A percentile compares a stretch with the other conserved stretches of the same genome.
Evolutionary conservation across 2,329 filamentous ascomycete genomes (phyloP).

Genomic region (Calonectria pseudoturangicola): DNA sequence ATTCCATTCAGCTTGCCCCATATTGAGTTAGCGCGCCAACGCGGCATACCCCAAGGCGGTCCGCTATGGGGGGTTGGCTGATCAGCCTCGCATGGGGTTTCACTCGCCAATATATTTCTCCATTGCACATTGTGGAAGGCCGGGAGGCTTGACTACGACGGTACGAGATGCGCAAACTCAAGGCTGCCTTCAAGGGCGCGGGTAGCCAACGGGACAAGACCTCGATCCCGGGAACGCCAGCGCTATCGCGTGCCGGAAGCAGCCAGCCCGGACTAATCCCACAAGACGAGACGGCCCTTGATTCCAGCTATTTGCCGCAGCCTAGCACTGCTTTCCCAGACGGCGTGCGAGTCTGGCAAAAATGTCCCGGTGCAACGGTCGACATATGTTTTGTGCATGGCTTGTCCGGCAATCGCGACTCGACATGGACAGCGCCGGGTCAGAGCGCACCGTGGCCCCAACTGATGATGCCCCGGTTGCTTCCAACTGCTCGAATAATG

Average conservation of each 20-base stretch:
- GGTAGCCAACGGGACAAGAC: slow-evolving; percentile 3
- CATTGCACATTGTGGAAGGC: neutral
- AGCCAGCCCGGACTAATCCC: slow-evolving; percentile 18
- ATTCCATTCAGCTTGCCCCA: neutral
- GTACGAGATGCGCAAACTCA: neutral
- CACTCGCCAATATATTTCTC: slow-evolving; percentile 3
- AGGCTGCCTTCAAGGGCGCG: slow-evolving; percentile 6
- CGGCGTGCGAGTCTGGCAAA: slow-evolving; percentile 38
- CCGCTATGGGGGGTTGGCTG: neutral
- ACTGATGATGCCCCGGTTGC: slow-evolving; percentile 55
- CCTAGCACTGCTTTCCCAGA: slow-evolving; percentile 37
- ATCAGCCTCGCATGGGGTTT: neutral
- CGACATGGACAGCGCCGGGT: slow-evolving; percentile 61
- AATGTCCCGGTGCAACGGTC: slow-evolving; percentile 36
- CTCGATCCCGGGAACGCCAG: neutral
- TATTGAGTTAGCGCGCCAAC: slow-evolving; percentile 9
- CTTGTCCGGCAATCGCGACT: slow-evolving; percentile 61
- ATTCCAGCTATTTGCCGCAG: neutral
- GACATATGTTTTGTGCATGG: slow-evolving; percentile 64
- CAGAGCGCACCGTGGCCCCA: slow-evolving; percentile 58
- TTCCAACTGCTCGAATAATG: slow-evolving; percentile 59
- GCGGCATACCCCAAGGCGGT: slow-evolving; percentile 3
- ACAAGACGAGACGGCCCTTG: neutral
- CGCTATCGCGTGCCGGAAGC: neutral
- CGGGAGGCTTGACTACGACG: slow-evolving; percentile 5